phyloP scores from a whole-genome alignment of 225 moss, liverwort and hornwort genomes.

The Marchantia paleacea region DNA sequence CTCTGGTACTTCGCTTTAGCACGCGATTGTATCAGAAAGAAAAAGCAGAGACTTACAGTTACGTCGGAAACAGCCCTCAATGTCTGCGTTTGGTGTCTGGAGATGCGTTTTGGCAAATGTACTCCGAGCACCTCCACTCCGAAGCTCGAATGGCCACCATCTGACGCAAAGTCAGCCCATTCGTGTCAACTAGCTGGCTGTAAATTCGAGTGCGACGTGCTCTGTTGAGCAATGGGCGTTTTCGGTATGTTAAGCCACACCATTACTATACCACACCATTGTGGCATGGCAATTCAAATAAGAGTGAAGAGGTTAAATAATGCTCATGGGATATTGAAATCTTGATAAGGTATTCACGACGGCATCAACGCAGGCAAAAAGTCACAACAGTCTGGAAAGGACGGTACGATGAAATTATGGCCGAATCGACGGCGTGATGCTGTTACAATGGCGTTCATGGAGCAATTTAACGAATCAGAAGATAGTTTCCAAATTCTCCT shows the following conservation, averaged over 20 bases:
- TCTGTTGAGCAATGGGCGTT: too few species aligned
- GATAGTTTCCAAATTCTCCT: background rate
- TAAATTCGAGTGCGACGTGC: too few species aligned
- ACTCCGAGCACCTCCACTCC: conserved; percentile 5
- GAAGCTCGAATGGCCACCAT: background rate
- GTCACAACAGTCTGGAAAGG: too few species aligned
- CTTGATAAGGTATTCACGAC: background rate
- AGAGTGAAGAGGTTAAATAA: background rate
- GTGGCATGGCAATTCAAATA: background rate
- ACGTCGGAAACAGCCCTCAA: conserved; percentile 8
- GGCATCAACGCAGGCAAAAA: background rate
- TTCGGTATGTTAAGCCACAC: background rate
- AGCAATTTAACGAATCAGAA: background rate
- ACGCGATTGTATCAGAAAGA: background rate
- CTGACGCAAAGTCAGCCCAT: background rate
- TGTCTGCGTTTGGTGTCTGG: background rate
- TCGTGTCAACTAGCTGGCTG: background rate
- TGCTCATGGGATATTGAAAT: background rate
- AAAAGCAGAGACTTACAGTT: background rate
- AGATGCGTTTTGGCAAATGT: background rate
- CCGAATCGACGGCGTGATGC: too few species aligned
- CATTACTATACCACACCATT: background rate
- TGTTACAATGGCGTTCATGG: background rate
- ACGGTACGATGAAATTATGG: too few species aligned
- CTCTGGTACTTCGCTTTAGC: background rate